A percentile compares a stretch with the other conserved stretches of the same genome.
Conservation (phyloP, 2,329 filamentous ascomycete genomes). For the Phaeosphaeriaceae sp. region DNA sequence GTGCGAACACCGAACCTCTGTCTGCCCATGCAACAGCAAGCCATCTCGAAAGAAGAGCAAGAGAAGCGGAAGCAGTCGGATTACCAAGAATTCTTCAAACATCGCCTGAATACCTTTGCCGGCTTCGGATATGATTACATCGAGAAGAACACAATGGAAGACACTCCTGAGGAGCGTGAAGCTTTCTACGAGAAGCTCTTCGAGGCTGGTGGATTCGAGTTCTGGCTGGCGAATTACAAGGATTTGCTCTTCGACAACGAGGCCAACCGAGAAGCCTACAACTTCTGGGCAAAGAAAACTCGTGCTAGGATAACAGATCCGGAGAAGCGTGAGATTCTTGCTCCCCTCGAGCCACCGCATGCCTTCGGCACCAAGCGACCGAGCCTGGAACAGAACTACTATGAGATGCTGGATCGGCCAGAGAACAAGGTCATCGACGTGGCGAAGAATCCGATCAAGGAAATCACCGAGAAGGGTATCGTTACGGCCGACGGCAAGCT, state of each 20-base stretch:
- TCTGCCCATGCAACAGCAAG: conserved; percentile 64
- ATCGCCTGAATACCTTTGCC: conserved; percentile 61
- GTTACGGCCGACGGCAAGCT: conserved; percentile 49
- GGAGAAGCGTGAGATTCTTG: conserved; percentile 55
- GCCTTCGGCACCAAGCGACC: conserved; percentile 57
- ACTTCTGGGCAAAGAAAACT: conserved; percentile 57
- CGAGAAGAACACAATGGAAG: conserved; percentile 61
- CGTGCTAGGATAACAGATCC: conserved; percentile 52
- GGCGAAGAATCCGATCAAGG: conserved; percentile 50
- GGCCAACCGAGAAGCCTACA: conserved; percentile 54
- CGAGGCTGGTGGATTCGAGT: conserved; percentile 49
- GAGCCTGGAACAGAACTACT: conserved; percentile 56
- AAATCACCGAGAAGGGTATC: conserved; percentile 50
- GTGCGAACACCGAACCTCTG: conserved; percentile 72
- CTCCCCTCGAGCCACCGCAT: conserved; percentile 53
- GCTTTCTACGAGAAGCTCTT: conserved; percentile 53
- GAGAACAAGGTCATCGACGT: conserved; percentile 54
- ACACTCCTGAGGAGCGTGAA: conserved; percentile 52
- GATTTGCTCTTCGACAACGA: conserved; percentile 51
- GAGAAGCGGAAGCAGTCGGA: conserved; percentile 48
- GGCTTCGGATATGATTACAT: conserved; percentile 66
- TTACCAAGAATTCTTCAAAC: conserved; percentile 58
- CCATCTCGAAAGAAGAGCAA: conserved; percentile 60
- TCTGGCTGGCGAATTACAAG: conserved; percentile 53
- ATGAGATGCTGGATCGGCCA: conserved; percentile 53